Percentiles rank a stretch among this genome's conserved stretches.
Evolutionary conservation across 805 yeast genomes (phyloP).

Genomic region (Tetrapisispora iriomotensis): DNA sequence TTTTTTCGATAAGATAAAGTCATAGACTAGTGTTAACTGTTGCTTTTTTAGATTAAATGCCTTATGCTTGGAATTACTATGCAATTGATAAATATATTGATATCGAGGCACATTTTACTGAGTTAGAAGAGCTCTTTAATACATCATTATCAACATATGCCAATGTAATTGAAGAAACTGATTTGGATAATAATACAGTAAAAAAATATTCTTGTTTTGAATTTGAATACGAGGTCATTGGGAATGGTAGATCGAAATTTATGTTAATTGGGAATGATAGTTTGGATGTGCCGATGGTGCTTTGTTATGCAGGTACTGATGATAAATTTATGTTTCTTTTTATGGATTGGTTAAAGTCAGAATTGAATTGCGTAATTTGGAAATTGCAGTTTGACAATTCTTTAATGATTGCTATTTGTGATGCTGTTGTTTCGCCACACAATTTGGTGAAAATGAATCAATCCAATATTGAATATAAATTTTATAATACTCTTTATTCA

Average conservation of each 20-base stretch:
- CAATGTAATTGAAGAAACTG: not conserved
- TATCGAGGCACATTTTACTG: slow-evolving; percentile 1
- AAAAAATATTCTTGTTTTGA: slow-evolving; percentile 10
- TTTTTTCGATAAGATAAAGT: too few relatives aligned
- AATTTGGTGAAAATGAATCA: slow-evolving; percentile 6
- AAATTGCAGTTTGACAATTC: slow-evolving; percentile 18
- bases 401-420: slow-evolving; percentile 20
- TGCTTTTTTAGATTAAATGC: slow-evolving; percentile 8
- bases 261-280: slow-evolving; percentile 8
- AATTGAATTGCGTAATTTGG: slow-evolving; percentile 19
- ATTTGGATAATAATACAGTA: not conserved
- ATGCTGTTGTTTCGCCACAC: slow-evolving; percentile 12
- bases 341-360: slow-evolving; percentile 24
- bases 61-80: slow-evolving; percentile 10
- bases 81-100: slow-evolving; percentile 6
- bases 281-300: slow-evolving; percentile 10
- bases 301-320: slow-evolving; percentile 9
- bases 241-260: slow-evolving; percentile 4
- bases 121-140: slow-evolving; percentile 6
- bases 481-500: slow-evolving; percentile 23
- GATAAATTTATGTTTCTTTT: slow-evolving; percentile 3
- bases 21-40: too few relatives aligned
- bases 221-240: slow-evolving; percentile 2
- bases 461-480: slow-evolving; percentile 2
- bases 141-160: not conserved